Evolutionary conservation across 2,329 filamentous ascomycete genomes (phyloP).

Genomic region (Cylindrodendrum hubeiense): DNA sequence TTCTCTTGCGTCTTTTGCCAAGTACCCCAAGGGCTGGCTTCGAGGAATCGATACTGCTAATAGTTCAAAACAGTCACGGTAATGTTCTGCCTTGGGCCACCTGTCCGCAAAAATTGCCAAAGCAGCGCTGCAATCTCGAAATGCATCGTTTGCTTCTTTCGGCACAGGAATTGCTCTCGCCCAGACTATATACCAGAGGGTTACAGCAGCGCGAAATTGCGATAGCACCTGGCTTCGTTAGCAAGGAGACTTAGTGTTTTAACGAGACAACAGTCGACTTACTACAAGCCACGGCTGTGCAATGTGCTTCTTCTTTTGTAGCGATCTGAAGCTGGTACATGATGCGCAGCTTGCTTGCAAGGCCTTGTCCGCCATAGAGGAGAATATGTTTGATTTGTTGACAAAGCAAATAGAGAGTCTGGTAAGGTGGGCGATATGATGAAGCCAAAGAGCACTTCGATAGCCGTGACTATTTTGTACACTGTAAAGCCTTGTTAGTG

Average conservation of each 20-base stretch:
- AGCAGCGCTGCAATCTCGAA: constrained; percentile 4
- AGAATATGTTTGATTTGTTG: constrained; percentile 2
- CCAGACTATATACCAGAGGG: constrained; percentile 13
- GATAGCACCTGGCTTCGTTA: background rate
- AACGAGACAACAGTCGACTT: background rate
- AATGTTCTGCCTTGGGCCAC: constrained; percentile 8
- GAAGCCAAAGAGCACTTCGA: constrained; percentile 6
- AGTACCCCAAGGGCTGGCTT: background rate
- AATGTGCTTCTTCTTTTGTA: constrained; percentile 10
- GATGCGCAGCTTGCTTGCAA: constrained; percentile 1
- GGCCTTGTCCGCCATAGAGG: constrained; percentile 1
- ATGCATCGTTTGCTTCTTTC: constrained; percentile 5
- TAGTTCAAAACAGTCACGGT: constrained; percentile 10
- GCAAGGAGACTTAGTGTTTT: background rate
- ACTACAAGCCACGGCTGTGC: constrained; percentile 9
- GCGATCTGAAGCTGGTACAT: background rate
- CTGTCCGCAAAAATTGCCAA: constrained; percentile 5
- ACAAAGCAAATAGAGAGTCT: constrained; percentile 11
- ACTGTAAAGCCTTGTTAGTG: background rate
- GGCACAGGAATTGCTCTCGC: constrained; percentile 4
- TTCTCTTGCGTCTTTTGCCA: background rate
- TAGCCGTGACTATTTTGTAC: constrained; percentile 7
- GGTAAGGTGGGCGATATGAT: constrained; percentile 8
- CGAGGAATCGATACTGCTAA: constrained; percentile 9
- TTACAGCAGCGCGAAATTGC: constrained; percentile 9